These are phyloP conservation scores for Harringtonia lauricola DNA, from an alignment of 2,329 filamentous ascomycete genomes.

Conservation along the genomic window DNA sequence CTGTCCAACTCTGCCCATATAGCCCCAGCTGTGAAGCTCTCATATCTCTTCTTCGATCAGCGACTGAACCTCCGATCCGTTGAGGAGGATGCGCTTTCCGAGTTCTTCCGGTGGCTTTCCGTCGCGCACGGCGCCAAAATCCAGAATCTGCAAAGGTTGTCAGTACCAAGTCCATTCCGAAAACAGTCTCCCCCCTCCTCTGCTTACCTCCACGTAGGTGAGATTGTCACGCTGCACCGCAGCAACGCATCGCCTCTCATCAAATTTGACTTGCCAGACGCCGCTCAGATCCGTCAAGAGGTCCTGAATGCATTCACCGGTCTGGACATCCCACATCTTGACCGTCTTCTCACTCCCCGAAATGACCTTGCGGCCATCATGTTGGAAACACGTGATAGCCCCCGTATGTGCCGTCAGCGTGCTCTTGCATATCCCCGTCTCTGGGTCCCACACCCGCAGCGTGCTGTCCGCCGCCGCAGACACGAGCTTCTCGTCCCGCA, in stretches of 20 bases:
- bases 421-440: conserved; percentile 80
- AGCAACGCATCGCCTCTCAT: conserved; percentile 87
- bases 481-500: conserved; percentile 81
- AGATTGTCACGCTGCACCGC: conserved; percentile 87
- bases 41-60: conserved; percentile 34
- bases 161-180: too few relatives aligned
- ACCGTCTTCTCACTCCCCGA: conserved; percentile 90
- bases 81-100: conserved; percentile 64
- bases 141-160: conserved; percentile 64
- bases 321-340: conserved; percentile 97
- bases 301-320: conserved; percentile 85
- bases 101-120: conserved; percentile 68
- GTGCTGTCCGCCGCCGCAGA: conserved; percentile 94
- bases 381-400: conserved; percentile 97
- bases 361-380: conserved; percentile 93
- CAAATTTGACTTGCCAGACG: conserved; percentile 99
- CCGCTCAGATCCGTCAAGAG: conserved; percentile 85
- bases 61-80: conserved; percentile 41
- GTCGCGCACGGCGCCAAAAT: conserved; percentile 90
- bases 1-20: not conserved
- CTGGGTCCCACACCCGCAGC: conserved; percentile 91
- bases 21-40: not conserved
- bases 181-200: too few relatives aligned
- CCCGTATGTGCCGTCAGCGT: conserved; percentile 89
- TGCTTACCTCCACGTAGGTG: conserved; percentile 86